These are phyloP conservation scores for Skeletonema grethae DNA, from an alignment of 108 stramenopile genomes.

Conservation along the genomic window DNA sequence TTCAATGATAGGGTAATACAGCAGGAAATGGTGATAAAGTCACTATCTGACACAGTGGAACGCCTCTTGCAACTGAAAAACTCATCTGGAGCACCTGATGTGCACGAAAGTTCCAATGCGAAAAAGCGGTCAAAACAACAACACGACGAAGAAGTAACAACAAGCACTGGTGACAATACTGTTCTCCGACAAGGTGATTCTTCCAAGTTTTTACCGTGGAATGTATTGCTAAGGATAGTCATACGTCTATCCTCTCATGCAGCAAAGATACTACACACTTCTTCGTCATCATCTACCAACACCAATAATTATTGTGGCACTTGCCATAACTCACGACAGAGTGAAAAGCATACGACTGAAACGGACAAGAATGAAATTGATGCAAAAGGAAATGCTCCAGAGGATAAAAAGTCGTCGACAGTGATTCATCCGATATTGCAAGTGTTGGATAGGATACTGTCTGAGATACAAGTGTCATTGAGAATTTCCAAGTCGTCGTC, in stretches of 20 bases:
- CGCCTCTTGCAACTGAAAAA: background rate
- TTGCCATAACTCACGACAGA: background rate
- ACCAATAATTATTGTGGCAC: background rate
- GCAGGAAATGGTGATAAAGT: background rate
- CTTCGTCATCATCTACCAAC: background rate
- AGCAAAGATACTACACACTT: conserved; percentile 11
- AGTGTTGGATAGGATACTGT: conserved; percentile 19
- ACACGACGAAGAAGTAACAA: background rate
- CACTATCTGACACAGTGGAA: background rate
- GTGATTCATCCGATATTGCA: conserved; percentile 30
- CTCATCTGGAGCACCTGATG: background rate
- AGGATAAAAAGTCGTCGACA: background rate
- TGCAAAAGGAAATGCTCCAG: background rate
- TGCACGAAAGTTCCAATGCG: background rate
- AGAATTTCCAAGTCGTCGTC: background rate
- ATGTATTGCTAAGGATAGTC: conserved; percentile 32
- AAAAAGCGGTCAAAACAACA: background rate
- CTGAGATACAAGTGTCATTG: conserved; percentile 23
- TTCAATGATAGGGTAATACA: background rate
- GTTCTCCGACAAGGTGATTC: background rate
- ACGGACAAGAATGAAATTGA: background rate
- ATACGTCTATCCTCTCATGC: conserved; percentile 33
- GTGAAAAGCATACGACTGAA: no score
- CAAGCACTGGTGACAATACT: background rate
- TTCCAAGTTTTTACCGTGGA: conserved; percentile 26